phyloP scores from a whole-genome alignment of 1,284 basidiomycete species.

The Marasmius oreades region DNA sequence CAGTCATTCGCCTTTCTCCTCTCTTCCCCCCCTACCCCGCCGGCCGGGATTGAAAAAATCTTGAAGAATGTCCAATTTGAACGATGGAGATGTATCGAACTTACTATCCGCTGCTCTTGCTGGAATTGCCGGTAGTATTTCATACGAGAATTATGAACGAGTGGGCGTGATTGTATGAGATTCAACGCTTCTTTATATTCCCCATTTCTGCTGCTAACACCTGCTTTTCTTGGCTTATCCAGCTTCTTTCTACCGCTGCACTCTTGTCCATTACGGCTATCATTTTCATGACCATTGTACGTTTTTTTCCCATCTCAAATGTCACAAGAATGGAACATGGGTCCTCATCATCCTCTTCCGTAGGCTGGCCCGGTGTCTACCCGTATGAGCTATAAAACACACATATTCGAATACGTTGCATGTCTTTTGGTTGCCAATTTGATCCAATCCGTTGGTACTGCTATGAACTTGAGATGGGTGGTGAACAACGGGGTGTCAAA shows the following conservation, averaged over 20 bases:
- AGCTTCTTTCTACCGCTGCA: constrained; percentile 9
- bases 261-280: constrained; percentile 11
- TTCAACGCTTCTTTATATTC: neutral
- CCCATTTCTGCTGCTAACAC: neutral
- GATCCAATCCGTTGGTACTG: constrained; percentile 37
- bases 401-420: constrained; percentile 17
- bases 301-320: too few relatives aligned
- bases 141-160: constrained; percentile 5
- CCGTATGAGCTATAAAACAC: constrained; percentile 3
- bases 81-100: neutral
- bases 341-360: too few relatives aligned
- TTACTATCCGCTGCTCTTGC: neutral
- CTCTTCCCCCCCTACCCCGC: neutral
- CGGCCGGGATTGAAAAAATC: neutral
- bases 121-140: neutral
- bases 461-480: constrained; percentile 40
- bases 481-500: constrained; percentile 26
- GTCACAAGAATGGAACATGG: too few relatives aligned
- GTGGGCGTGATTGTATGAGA: constrained; percentile 11
- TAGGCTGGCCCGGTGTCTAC: neutral
- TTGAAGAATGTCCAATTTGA: neutral
- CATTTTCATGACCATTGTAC: constrained; percentile 1
- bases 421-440: constrained; percentile 40
- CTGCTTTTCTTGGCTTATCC: neutral
- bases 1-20: neutral